Base-by-base conservation (phyloP, 2,329 filamentous ascomycete species). In the Diaporthe eres region DNA sequence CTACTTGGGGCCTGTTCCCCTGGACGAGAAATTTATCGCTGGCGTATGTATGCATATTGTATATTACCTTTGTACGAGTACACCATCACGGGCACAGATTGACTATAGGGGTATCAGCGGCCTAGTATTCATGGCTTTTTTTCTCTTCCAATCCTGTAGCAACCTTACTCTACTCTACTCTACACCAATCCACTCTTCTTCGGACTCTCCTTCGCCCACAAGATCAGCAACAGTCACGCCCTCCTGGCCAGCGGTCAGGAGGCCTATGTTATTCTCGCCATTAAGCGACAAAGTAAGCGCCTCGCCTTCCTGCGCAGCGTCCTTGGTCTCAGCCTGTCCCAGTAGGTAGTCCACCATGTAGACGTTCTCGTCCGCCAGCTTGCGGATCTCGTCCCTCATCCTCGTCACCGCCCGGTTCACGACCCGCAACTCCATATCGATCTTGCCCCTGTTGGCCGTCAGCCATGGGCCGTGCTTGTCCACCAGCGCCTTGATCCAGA, bases 321-420 rank as follows among this genome's bases (percentile, higher is more conserved):
- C 79, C 68, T 78, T 81, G 49, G 71, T 79, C 49, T 72, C 77
- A 22, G 87, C 87, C 82, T 91, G 90, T 1, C 87, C 87, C 10
- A 92, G 84, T 44, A 98, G 86, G 81, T 97, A 98, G 81, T 98
- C 95, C 72, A 98, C 92, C 83, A 94, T 94, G 85, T 98, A 97
- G 71, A 94, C 89, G 81, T 98, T 98, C 83, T 96, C 94, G 79
- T 98, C 95, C 0, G 94, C 94, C 78, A 98, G 85, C 79, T 92
- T 91, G 83, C 95, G 92, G 77, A 98, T 90, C 81, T 98, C 96
- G 75, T 94, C 92, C 78, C 94, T 91, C 85, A 98, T 95, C 81
- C 92, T 92, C 55, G 91, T 89, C 22, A 98, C 90, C 7, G 95
- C 95, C 77, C 95, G 92, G 77, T 95, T 92, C 10, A 98, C 92